Evolutionary conservation across 169 alveolate species (phyloP).

Genomic region (Plasmodium gaboni): DNA sequence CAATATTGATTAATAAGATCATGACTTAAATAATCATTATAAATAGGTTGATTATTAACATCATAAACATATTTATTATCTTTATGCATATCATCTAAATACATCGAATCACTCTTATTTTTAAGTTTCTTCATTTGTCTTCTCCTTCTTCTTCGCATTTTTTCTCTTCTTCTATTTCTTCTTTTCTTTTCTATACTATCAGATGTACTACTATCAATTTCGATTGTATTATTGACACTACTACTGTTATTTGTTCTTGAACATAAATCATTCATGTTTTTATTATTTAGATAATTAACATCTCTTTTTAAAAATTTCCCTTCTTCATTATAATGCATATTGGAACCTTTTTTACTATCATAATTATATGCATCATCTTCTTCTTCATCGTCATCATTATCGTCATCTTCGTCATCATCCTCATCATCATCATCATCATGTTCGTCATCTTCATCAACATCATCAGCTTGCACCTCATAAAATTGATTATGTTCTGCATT

Average conservation of each 20-base stretch:
- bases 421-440: slow-evolving; percentile 23
- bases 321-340: not conserved
- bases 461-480: slow-evolving; percentile 6
- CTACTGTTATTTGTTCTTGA: not conserved
- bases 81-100: slow-evolving; percentile 46
- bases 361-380: not conserved
- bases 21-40: slow-evolving; percentile 29
- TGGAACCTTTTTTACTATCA: not conserved
- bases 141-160: slow-evolving; percentile 5
- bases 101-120: slow-evolving; percentile 20
- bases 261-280: not conserved
- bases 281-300: not conserved
- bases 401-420: not conserved
- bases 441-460: slow-evolving; percentile 6
- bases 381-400: slow-evolving; percentile 12
- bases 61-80: slow-evolving; percentile 17
- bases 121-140: slow-evolving; percentile 22
- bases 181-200: slow-evolving; percentile 6
- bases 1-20: slow-evolving; percentile 58
- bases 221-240: not conserved
- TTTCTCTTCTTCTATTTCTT: slow-evolving; percentile 7
- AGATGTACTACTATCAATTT: slow-evolving; percentile 1
- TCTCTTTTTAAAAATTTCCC: not conserved
- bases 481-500: not conserved
- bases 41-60: slow-evolving; percentile 12